Conservation (phyloP, 805 yeast genomes). For the Saccharomycopsis sp. region DNA sequence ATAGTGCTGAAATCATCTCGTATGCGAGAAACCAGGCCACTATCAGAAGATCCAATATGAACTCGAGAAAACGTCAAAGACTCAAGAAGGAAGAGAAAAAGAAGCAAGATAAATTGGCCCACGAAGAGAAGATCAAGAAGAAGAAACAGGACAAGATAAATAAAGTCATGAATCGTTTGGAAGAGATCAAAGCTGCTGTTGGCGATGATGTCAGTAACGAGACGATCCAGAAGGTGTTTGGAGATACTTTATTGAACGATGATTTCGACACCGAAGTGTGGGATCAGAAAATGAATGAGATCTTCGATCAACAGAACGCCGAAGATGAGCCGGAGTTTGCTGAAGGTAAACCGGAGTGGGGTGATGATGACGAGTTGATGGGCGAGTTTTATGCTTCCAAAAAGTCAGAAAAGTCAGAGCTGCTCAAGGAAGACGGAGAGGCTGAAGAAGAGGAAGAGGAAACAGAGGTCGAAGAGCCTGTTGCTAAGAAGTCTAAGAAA, state of each 20-base stretch:
- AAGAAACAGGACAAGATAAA: conserved; percentile 72
- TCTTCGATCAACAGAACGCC: conserved; percentile 80
- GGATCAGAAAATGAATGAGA: conserved; percentile 79
- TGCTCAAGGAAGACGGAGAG: conserved; percentile 33
- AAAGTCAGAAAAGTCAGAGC: conserved; percentile 6
- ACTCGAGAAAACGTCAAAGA: conserved; percentile 76
- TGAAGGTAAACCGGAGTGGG: conserved; percentile 54
- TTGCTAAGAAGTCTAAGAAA: conserved; percentile 41
- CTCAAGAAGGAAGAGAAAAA: conserved; percentile 56
- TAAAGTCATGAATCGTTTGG: conserved; percentile 65
- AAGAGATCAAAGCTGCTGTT: conserved; percentile 57
- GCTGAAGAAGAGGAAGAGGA: conserved; percentile 26
- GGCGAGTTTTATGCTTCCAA: conserved; percentile 30
- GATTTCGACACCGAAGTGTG: conserved; percentile 89
- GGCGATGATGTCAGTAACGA: conserved; percentile 60
- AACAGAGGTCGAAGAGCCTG: conserved; percentile 25
- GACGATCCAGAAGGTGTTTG: conserved; percentile 56
- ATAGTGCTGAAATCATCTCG: conserved; percentile 82
- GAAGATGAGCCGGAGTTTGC: conserved; percentile 36
- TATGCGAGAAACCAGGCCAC: conserved; percentile 95
- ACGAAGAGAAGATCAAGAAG: conserved; percentile 56
- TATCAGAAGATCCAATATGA: conserved; percentile 69
- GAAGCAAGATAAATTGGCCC: conserved; percentile 44
- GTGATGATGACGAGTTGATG: conserved; percentile 51
- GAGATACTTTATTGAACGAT: conserved; percentile 70